Percentiles rank a stretch among this genome's conserved stretches.
Conservation (phyloP, 352 stramenopile species). For the Pilasporangium apinafurcum region DNA sequence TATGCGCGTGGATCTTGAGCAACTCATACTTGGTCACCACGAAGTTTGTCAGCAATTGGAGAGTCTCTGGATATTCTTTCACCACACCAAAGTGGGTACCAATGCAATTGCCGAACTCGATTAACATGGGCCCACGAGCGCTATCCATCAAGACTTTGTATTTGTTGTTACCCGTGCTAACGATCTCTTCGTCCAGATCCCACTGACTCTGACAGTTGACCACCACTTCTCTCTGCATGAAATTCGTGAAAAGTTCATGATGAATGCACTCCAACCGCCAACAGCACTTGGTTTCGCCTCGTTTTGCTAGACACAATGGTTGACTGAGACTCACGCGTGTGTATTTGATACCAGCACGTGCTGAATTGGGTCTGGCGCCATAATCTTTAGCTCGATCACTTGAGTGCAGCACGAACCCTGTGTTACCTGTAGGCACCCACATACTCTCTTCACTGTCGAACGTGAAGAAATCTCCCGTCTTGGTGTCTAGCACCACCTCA, state of each 20-base stretch:
- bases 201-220: constrained; percentile 71
- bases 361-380: constrained; percentile 51
- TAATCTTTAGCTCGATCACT: constrained; percentile 55
- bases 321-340: constrained; percentile 23
- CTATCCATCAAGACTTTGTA: constrained; percentile 80
- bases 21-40: constrained; percentile 48
- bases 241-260: constrained; percentile 30
- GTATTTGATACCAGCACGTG: constrained; percentile 49
- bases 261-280: constrained; percentile 43
- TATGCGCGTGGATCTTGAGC: constrained; percentile 57
- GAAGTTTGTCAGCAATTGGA: constrained; percentile 49
- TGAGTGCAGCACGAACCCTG: constrained; percentile 56
- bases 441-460: constrained; percentile 20
- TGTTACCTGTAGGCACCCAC: constrained; percentile 75
- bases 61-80: constrained; percentile 46
- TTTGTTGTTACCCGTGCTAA: constrained; percentile 60
- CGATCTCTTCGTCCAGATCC: constrained; percentile 76
- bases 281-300: constrained; percentile 62
- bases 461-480: constrained; percentile 66
- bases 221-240: constrained; percentile 40
- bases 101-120: constrained; percentile 79
- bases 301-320: constrained; percentile 34
- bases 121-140: constrained; percentile 59
- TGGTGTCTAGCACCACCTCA: constrained; percentile 61
- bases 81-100: constrained; percentile 57